phyloP scores from a whole-genome alignment of 768 basidiomycete species.

The Porphyrellus cyaneotinctus region DNA sequence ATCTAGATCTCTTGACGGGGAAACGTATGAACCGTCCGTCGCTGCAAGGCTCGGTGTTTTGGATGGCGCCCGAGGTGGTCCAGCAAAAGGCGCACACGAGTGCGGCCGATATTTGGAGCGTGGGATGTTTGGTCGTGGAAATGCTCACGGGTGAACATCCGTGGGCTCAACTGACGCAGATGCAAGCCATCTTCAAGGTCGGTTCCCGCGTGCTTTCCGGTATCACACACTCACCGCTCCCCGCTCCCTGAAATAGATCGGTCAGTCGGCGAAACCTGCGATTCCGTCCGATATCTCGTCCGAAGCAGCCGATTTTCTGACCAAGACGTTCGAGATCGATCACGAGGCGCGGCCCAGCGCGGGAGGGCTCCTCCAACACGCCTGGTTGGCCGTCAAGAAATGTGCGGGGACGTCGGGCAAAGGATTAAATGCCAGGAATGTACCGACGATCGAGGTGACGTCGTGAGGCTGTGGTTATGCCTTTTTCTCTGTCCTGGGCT shows the following conservation, averaged over 20 bases:
- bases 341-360: slow-evolving; percentile 79
- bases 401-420: slow-evolving; percentile 20
- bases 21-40: slow-evolving; percentile 85
- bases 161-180: slow-evolving; percentile 93
- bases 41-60: slow-evolving; percentile 95
- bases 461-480: slow-evolving; percentile 4
- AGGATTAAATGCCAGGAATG: slow-evolving; percentile 9
- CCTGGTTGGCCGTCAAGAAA: slow-evolving; percentile 57
- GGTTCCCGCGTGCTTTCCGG: background rate
- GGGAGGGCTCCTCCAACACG: slow-evolving; percentile 65
- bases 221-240: background rate
- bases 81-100: slow-evolving; percentile 90
- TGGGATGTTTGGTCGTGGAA: slow-evolving; percentile 92
- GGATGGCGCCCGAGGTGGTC: slow-evolving; percentile 99
- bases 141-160: slow-evolving; percentile 97
- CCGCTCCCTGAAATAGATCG: slow-evolving; percentile 50
- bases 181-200: slow-evolving; percentile 99
- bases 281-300: slow-evolving; percentile 89
- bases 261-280: slow-evolving; percentile 80
- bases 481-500: too few relatives aligned
- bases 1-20: slow-evolving; percentile 44
- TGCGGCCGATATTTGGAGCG: slow-evolving; percentile 96
- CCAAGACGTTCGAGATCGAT: slow-evolving; percentile 81
- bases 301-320: slow-evolving; percentile 85
- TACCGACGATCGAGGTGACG: slow-evolving; percentile 31